Evolutionary conservation across 2,329 filamentous ascomycete genomes (phyloP).

Genomic region (Fusarium setosum): DNA sequence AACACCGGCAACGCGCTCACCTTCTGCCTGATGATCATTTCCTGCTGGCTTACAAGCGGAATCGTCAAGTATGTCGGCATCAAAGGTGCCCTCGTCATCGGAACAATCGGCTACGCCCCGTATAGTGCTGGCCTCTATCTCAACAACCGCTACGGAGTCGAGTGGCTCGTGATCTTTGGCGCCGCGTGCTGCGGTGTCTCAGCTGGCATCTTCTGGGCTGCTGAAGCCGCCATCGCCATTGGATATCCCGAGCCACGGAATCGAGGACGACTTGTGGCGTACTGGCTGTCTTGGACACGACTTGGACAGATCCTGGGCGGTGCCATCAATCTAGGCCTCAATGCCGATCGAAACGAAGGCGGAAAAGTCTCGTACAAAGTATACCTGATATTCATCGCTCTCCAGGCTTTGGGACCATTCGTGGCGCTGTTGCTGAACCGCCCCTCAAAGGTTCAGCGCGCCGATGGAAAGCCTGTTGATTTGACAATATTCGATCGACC

Average conservation of each 20-base stretch:
- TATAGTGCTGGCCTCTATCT: slow-evolving; percentile 57
- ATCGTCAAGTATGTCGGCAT: slow-evolving; percentile 41
- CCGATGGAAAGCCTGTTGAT: slow-evolving; percentile 68
- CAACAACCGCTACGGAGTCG: slow-evolving; percentile 56
- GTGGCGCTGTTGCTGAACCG: slow-evolving; percentile 68
- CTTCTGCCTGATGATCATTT: slow-evolving; percentile 58
- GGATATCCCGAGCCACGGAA: slow-evolving; percentile 75
- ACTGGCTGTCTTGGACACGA: slow-evolving; percentile 71
- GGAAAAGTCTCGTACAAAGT: slow-evolving; percentile 74
- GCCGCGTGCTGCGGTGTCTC: slow-evolving; percentile 55
- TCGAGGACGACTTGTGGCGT: slow-evolving; percentile 68
- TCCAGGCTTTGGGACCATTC: slow-evolving; percentile 71
- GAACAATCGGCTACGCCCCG: slow-evolving; percentile 56
- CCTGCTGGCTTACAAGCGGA: slow-evolving; percentile 60
- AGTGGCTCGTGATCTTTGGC: slow-evolving; percentile 58
- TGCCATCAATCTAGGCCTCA: slow-evolving; percentile 74
- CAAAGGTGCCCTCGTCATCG: slow-evolving; percentile 53
- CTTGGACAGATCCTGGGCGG: slow-evolving; percentile 66
- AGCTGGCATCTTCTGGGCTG: slow-evolving; percentile 51
- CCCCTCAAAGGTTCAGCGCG: slow-evolving; percentile 69
- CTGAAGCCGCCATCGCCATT: slow-evolving; percentile 55
- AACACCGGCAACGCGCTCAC: slow-evolving; percentile 67
- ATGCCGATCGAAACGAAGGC: slow-evolving; percentile 62
- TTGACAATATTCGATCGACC: slow-evolving; percentile 65
- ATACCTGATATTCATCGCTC: slow-evolving; percentile 73